These are phyloP conservation scores for Erythrobasidium hasegawianum DNA, from an alignment of 1,284 basidiomycete species.

Conservation along the genomic window DNA sequence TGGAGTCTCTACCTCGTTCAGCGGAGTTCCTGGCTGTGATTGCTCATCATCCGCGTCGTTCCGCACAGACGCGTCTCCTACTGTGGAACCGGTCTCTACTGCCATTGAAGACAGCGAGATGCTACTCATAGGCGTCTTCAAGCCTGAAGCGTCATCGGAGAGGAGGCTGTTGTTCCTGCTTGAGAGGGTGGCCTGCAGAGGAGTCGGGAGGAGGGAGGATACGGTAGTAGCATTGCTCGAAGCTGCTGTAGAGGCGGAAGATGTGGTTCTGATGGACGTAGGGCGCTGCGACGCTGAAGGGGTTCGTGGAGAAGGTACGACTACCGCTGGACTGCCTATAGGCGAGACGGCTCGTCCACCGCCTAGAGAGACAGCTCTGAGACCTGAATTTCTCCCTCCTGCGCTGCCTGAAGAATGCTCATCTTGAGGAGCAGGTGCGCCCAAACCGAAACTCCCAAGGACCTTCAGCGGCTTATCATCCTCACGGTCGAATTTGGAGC, in stretches of 20 bases:
- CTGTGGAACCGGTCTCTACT: conserved; percentile 22
- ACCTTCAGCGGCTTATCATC: conserved; percentile 27
- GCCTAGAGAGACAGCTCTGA: conserved; percentile 24
- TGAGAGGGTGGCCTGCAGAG: conserved; percentile 4
- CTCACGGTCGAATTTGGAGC: conserved; percentile 28
- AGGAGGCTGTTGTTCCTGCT: not conserved
- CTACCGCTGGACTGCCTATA: conserved; percentile 18
- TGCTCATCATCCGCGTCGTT: conserved; percentile 25
- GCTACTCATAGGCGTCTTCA: conserved; percentile 31
- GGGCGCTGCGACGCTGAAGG: not conserved
- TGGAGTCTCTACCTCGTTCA: not conserved
- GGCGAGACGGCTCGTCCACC: conserved; percentile 19
- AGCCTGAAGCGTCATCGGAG: conserved; percentile 21
- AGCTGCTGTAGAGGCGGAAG: not conserved
- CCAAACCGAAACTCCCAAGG: conserved; percentile 27
- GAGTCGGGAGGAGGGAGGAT: conserved; percentile 27
- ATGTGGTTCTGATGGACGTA: not conserved
- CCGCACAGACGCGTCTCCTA: conserved; percentile 19
- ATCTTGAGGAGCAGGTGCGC: conserved; percentile 13
- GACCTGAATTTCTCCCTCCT: not conserved
- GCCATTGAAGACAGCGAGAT: conserved; percentile 19
- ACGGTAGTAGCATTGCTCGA: conserved; percentile 16
- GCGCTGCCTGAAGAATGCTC: no score
- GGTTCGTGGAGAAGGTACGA: conserved; percentile 1
- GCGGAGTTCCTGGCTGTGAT: not conserved